These are phyloP conservation scores for Microcyclosporella mali DNA, from an alignment of 2,329 filamentous ascomycete species.

Conservation along the genomic window DNA sequence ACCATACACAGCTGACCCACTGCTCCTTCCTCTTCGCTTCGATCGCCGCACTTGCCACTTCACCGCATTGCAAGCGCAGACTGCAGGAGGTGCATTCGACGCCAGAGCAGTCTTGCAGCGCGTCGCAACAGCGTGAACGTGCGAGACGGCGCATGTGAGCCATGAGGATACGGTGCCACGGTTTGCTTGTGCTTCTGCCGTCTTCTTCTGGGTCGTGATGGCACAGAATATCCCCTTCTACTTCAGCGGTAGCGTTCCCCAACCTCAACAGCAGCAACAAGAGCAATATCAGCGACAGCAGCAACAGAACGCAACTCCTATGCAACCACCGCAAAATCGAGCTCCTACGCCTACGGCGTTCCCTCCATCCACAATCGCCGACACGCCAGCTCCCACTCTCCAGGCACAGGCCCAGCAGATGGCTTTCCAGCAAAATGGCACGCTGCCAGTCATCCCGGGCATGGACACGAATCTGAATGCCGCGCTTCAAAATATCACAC, in stretches of 20 bases:
- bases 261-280: no score
- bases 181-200: no score
- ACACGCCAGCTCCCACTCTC: background rate
- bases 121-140: background rate
- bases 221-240: slow-evolving; percentile 19
- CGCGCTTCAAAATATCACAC: slow-evolving; percentile 20
- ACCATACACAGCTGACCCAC: no score
- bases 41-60: background rate
- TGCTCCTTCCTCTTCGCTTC: no score
- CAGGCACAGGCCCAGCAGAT: slow-evolving; percentile 7
- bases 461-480: slow-evolving; percentile 14
- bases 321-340: background rate
- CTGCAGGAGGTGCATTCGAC: slow-evolving; percentile 6
- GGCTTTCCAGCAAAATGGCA: slow-evolving; percentile 21
- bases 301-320: slow-evolving; percentile 6
- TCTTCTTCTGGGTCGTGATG: slow-evolving; percentile 12
- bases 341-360: no score
- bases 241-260: slow-evolving; percentile 10
- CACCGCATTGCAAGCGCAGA: no score
- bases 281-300: slow-evolving; percentile 7
- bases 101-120: background rate
- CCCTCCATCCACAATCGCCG: no score
- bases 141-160: no score
- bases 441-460: slow-evolving; percentile 10
- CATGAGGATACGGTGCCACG: no score